A percentile compares a stretch with the other conserved stretches of the same genome.
phyloP scores from a whole-genome alignment of 75 land plant genomes.

The Selaginella moellendorffii region DNA sequence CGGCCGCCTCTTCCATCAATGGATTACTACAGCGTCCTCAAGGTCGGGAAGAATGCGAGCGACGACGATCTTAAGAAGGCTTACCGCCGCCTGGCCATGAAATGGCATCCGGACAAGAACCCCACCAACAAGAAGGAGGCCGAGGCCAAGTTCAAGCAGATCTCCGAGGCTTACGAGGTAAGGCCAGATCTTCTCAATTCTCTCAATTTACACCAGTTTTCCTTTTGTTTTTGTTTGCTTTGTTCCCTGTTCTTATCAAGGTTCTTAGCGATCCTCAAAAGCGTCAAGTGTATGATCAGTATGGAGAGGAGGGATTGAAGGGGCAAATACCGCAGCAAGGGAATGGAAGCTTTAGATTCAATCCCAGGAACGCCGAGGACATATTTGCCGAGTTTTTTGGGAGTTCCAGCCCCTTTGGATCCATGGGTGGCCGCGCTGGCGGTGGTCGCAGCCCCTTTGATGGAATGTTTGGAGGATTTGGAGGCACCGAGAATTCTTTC shows the following conservation, averaged over 20 bases:
- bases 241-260: too few species aligned
- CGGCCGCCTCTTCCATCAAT: slow-evolving; percentile 9
- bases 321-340: slow-evolving; percentile 40
- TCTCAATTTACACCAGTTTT: too few species aligned
- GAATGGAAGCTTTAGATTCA: slow-evolving; percentile 26
- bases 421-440: too few species aligned
- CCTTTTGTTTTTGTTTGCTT: too few species aligned
- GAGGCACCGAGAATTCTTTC: slow-evolving; percentile 4
- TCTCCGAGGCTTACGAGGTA: slow-evolving; percentile 50
- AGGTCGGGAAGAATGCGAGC: slow-evolving; percentile 25
- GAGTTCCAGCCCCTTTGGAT: slow-evolving; percentile 29
- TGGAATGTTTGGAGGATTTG: neutral
- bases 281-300: slow-evolving; percentile 51
- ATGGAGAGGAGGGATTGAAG: slow-evolving; percentile 73
- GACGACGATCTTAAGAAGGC: slow-evolving; percentile 44
- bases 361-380: slow-evolving; percentile 38
- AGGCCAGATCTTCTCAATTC: too few species aligned
- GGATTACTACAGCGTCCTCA: slow-evolving; percentile 41
- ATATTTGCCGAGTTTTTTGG: slow-evolving; percentile 56
- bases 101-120: slow-evolving; percentile 54
- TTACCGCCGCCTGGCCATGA: slow-evolving; percentile 40
- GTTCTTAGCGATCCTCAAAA: slow-evolving; percentile 62
- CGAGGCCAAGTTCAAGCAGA: slow-evolving; percentile 46
- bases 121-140: slow-evolving; percentile 42
- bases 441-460: neutral